Percentiles rank a stretch among this genome's conserved stretches.
phyloP scores from a whole-genome alignment of 2,329 filamentous ascomycete species.

The Arthroderma sp. region DNA sequence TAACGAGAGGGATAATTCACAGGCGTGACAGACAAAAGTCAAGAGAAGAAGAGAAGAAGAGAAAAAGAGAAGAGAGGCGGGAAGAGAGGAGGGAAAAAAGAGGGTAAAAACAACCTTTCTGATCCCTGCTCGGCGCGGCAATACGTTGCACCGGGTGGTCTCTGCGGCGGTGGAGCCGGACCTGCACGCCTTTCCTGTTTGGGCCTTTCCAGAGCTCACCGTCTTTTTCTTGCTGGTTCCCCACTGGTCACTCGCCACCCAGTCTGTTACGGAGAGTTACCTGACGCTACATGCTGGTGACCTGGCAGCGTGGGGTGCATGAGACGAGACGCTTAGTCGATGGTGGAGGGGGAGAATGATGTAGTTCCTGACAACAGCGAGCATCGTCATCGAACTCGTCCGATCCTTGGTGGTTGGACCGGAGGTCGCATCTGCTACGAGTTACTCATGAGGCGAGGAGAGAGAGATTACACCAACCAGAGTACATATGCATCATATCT shows the following conservation, averaged over 20 bases:
- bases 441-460: too few species aligned
- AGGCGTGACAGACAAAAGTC: constrained; percentile 14
- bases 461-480: too few species aligned
- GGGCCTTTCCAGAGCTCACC: neutral
- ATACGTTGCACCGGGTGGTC: neutral
- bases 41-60: constrained; percentile 9
- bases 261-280: neutral
- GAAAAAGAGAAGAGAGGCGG: constrained; percentile 6
- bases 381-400: too few species aligned
- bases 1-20: constrained; percentile 8
- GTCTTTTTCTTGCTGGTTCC: neutral
- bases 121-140: neutral
- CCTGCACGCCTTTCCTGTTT: neutral
- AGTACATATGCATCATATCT: too few species aligned
- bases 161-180: neutral
- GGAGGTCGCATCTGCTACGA: too few species aligned
- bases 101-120: neutral
- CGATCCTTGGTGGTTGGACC: too few species aligned
- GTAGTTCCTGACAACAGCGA: too few species aligned
- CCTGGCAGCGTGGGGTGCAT: constrained; percentile 4
- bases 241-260: constrained; percentile 1
- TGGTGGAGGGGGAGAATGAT: too few species aligned
- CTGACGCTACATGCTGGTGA: neutral
- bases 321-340: neutral
- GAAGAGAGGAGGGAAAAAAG: neutral